phyloP scores from a whole-genome alignment of 2,329 filamentous ascomycete genomes.

The Biscogniauxia sp. region DNA sequence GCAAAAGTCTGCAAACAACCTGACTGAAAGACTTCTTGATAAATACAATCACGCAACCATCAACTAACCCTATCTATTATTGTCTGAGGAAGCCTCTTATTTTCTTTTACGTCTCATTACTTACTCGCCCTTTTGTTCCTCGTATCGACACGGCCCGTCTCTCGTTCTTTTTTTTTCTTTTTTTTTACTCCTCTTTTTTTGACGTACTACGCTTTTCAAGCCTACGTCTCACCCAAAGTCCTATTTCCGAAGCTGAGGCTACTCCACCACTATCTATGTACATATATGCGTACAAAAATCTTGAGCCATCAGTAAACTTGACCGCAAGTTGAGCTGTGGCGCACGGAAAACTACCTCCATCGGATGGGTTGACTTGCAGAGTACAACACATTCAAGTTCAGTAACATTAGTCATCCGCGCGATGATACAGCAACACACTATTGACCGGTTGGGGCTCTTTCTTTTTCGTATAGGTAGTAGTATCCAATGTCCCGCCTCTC shows the following conservation, averaged over 20 bases:
- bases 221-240: background rate
- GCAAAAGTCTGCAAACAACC: background rate
- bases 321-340: background rate
- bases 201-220: background rate
- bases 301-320: background rate
- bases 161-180: background rate
- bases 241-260: background rate
- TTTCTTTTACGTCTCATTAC: background rate
- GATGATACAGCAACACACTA: background rate
- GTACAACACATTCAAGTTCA: background rate
- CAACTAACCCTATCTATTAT: too few species aligned
- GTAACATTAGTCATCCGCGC: background rate
- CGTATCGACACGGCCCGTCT: background rate
- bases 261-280: background rate
- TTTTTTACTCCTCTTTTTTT: background rate
- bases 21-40: background rate
- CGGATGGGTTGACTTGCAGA: background rate
- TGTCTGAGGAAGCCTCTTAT: background rate
- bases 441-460: background rate
- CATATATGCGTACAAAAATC: too few species aligned
- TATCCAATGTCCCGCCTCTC: background rate
- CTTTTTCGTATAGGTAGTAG: too few species aligned
- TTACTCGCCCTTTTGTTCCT: background rate
- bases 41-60: background rate
- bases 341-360: background rate